Percentiles rank a stretch among this genome's conserved stretches.
Conservation (phyloP, 257 asterid genomes). For the Solanum habrochaites region DNA sequence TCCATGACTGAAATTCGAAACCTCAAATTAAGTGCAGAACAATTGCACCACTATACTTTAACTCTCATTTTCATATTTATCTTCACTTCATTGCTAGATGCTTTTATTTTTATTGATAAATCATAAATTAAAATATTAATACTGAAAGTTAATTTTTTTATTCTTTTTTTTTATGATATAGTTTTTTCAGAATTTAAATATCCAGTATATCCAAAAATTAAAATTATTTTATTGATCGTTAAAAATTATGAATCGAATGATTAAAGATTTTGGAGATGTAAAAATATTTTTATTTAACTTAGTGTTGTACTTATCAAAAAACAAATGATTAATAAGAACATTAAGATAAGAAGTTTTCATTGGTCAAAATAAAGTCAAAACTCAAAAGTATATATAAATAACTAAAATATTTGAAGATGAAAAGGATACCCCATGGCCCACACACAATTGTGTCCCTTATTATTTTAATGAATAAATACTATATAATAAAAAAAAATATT, state of each 20-base stretch:
- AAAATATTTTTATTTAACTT: background rate
- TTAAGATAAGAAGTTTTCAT: background rate
- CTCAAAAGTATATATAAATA: background rate
- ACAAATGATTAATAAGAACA: background rate
- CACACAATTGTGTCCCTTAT: background rate
- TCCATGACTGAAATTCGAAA: rapidly evolving
- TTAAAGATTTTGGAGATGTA: background rate
- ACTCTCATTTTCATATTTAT: background rate
- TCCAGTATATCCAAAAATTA: background rate
- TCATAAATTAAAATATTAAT: background rate
- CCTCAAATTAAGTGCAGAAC: too few species aligned
- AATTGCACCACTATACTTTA: too few species aligned
- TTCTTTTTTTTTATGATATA: too few species aligned
- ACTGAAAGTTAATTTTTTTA: background rate
- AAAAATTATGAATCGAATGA: background rate
- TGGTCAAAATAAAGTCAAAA: constrained; percentile 9
- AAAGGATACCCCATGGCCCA: background rate
- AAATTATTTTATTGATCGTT: too few species aligned
- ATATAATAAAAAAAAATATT: background rate
- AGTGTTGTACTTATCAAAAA: background rate
- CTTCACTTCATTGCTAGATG: background rate
- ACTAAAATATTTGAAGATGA: background rate
- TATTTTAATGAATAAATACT: background rate
- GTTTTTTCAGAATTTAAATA: too few species aligned
- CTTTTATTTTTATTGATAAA: background rate